Percentiles rank a stretch among this genome's conserved stretches.
These are phyloP conservation scores for Penicillium ochrochloron DNA, from an alignment of 495 filamentous ascomycete genomes.

Conservation along the genomic window DNA sequence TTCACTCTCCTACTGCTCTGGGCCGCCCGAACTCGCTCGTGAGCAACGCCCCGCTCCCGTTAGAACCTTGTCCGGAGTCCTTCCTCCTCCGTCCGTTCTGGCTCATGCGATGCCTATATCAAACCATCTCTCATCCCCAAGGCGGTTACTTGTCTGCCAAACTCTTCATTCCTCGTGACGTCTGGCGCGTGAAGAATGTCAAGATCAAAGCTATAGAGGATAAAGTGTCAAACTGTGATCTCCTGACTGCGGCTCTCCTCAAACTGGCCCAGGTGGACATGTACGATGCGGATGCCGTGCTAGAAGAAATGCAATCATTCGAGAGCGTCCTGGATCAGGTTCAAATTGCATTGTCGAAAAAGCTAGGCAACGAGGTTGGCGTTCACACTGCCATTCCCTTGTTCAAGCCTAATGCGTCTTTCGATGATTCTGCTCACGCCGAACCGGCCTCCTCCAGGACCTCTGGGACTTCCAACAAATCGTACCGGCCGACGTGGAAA, in stretches of 20 bases:
- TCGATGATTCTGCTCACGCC: conserved; percentile 45
- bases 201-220: conserved; percentile 91
- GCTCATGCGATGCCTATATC: conserved; percentile 92
- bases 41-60: conserved; percentile 66
- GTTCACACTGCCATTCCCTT: conserved; percentile 68
- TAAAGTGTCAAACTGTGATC: conserved; percentile 91
- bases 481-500: conserved; percentile 75
- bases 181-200: conserved; percentile 92
- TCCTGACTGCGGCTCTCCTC: conserved; percentile 85
- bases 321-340: conserved; percentile 87
- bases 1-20: conserved; percentile 73
- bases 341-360: conserved; percentile 75
- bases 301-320: conserved; percentile 95
- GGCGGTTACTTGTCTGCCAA: conserved; percentile 91
- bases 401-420: conserved; percentile 64
- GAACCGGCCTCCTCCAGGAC: conserved; percentile 54
- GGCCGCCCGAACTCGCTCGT: conserved; percentile 66
- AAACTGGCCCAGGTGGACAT: conserved; percentile 84
- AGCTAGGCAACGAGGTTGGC: conserved; percentile 89
- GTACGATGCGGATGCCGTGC: conserved; percentile 84
- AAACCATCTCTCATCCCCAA: conserved; percentile 87
- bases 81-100: conserved; percentile 89
- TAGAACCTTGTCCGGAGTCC: conserved; percentile 92
- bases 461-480: conserved; percentile 66
- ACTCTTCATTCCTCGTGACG: conserved; percentile 88